A percentile compares a stretch with the other conserved stretches of the same genome.
These are phyloP conservation scores for Naematelia encephala DNA, from an alignment of 768 basidiomycete genomes.

Conservation along the genomic window DNA sequence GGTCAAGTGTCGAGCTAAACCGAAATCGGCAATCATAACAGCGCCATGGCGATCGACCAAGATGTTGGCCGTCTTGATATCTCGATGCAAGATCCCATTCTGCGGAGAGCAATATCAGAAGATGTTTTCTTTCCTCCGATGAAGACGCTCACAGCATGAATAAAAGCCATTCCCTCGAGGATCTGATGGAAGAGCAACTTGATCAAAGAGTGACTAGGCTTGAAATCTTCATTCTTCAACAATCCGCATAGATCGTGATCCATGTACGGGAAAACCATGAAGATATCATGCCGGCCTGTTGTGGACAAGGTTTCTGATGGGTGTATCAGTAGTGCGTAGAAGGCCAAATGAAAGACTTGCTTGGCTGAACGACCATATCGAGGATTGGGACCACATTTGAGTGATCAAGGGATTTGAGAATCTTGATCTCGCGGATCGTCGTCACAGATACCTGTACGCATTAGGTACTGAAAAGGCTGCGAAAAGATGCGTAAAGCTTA, in stretches of 20 bases:
- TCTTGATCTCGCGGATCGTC: slow-evolving; percentile 93
- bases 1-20: slow-evolving; percentile 73
- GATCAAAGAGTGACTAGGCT: slow-evolving; percentile 76
- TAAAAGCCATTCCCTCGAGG: slow-evolving; percentile 91
- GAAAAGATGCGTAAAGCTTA: slow-evolving; percentile 47
- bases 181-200: slow-evolving; percentile 96
- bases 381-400: slow-evolving; percentile 78
- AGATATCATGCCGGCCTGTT: slow-evolving; percentile 60
- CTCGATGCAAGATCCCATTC: slow-evolving; percentile 96
- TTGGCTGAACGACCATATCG: slow-evolving; percentile 78
- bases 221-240: slow-evolving; percentile 79
- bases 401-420: slow-evolving; percentile 84
- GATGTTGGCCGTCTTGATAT: slow-evolving; percentile 97
- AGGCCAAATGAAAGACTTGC: slow-evolving; percentile 24
- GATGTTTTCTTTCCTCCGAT: not conserved
- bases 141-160: slow-evolving; percentile 74
- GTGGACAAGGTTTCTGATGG: not conserved
- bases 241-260: slow-evolving; percentile 96
- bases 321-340: not conserved
- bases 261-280: slow-evolving; percentile 99
- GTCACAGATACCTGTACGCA: slow-evolving; percentile 69
- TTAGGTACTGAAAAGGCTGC: not conserved
- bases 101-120: slow-evolving; percentile 44
- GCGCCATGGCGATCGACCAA: slow-evolving; percentile 83
- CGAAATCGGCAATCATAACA: slow-evolving; percentile 91